Conservation (phyloP, 1,139 yeast genomes). For the Suhomyces taliae region DNA sequence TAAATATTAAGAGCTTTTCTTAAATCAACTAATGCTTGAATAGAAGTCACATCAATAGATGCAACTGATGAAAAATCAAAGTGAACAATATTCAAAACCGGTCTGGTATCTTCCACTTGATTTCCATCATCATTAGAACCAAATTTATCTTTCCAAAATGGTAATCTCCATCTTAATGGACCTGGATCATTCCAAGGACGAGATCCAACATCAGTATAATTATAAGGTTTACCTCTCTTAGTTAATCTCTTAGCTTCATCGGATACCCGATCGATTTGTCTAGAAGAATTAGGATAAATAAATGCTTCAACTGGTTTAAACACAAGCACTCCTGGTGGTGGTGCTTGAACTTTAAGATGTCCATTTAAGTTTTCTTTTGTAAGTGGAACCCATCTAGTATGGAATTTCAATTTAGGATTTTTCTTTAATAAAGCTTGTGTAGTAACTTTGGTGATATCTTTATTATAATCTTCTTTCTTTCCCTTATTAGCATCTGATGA, state of each 20-base stretch:
- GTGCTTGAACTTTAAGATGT: conserved; percentile 60
- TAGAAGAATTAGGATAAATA: conserved; percentile 77
- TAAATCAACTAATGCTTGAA: conserved; percentile 76
- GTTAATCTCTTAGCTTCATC: conserved; percentile 68
- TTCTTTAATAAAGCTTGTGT: conserved; percentile 25
- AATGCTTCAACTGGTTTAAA: conserved; percentile 82
- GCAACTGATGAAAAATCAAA: conserved; percentile 80
- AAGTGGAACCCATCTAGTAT: conserved; percentile 81
- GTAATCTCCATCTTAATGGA: conserved; percentile 47
- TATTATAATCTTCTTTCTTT: conserved; percentile 16
- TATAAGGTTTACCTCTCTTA: conserved; percentile 55
- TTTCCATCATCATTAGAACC: conserved; percentile 17
- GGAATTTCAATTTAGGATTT: conserved; percentile 45
- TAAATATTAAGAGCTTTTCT: conserved; percentile 70
- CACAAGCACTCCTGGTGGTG: conserved; percentile 90
- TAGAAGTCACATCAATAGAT: conserved; percentile 73
- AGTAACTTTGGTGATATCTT: conserved; percentile 17
- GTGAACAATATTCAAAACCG: conserved; percentile 68
- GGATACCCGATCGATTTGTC: conserved; percentile 66
- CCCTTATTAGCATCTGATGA: conserved; percentile 15
- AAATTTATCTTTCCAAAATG: conserved; percentile 26
- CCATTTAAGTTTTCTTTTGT: conserved; percentile 57
- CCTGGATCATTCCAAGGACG: conserved; percentile 95
- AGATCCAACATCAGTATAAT: conserved; percentile 54
- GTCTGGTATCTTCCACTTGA: conserved; percentile 50